Evolutionary conservation across 257 asterid genomes (phyloP), one percentile per base, ranked within the genome.

Genomic region (Cynanchum wilfordii): DNA sequence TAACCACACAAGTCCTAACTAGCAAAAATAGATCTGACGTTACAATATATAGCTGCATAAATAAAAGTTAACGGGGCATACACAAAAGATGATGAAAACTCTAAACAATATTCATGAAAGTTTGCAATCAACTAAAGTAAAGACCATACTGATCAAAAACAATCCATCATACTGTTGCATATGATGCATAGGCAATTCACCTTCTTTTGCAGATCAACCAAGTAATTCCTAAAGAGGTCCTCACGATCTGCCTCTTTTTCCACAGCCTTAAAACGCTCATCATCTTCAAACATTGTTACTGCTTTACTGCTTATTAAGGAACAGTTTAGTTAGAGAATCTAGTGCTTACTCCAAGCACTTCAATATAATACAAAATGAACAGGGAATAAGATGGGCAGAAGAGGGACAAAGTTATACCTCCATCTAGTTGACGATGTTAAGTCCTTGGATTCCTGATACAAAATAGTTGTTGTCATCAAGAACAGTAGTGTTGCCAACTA

Each of bases 171-270:
- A 22, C 29, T 24, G 17, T 27, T 50, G 10, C 15, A 25, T 13
- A 77, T 64, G 65, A 66, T 60, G 57, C 22, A 42, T 57, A 27
- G 30, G 67, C 74, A 25, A 63, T 10, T 59, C 27, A 91, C 99
- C 96, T 88, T 94, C 82, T 94, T 91, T 82, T 88, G 96, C 75
- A 94, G 96, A 89, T 94, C 99, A 75, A 88, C 90, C 86, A 86
- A 85, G 79, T 94, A 90, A 85, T 27, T 90, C 83, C 97, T 89
- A 70, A 91, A 94, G 78, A 94, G 92, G 84, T 94, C 97, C 87
- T 91, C 98, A 15, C 99, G 99, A 59, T 91, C 99, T 60, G 86
- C 84, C 81, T 87, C 99, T 77, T 81, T 88, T 79, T 91, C 98
- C 75, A 94, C 97, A 75, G 98, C 95, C 85, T 94, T 91, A 84